Evolutionary conservation across 139 green algal species (phyloP).

Genomic region (Chlorella vulgaris): DNA sequence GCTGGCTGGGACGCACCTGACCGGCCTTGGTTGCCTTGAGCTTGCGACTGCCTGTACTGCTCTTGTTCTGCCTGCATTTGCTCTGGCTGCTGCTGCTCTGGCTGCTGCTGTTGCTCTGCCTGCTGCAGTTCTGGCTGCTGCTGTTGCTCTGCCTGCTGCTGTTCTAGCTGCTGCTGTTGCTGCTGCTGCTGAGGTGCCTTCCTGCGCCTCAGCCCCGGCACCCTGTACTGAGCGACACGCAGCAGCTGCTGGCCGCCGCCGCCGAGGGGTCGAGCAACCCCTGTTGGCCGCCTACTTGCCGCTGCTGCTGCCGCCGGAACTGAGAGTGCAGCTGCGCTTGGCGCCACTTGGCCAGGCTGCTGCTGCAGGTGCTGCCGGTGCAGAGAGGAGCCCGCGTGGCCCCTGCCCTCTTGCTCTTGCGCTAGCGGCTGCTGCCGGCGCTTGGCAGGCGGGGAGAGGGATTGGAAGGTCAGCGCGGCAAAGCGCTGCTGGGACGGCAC

Average conservation of each 20-base stretch:
- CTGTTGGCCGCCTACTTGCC: not conserved
- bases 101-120: slow-evolving; percentile 17
- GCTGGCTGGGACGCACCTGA: no score
- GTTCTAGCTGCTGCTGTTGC: not conserved
- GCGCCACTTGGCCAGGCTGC: not conserved
- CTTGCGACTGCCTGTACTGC: no score
- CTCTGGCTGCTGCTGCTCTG: not conserved
- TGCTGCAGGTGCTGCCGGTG: not conserved
- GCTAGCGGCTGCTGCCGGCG: not conserved
- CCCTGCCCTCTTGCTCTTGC: not conserved
- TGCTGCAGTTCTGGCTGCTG: not conserved
- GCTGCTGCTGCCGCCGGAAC: slow-evolving; percentile 11
- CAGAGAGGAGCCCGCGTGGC: no score
- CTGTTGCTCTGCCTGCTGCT: not conserved
- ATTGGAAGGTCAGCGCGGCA: not conserved
- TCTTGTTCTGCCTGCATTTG: not conserved
- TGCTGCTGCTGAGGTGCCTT: not conserved
- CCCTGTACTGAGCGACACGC: slow-evolving; percentile 16
- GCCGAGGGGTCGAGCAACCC: no score
- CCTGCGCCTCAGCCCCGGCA: slow-evolving; percentile 20
- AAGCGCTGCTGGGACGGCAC: not conserved
- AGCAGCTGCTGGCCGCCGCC: slow-evolving; percentile 1
- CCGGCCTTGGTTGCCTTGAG: no score
- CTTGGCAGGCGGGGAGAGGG: not conserved
- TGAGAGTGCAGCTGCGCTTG: not conserved